phyloP scores from a whole-genome alignment of 164 flowering plant species.

The Echeveria elegans region DNA sequence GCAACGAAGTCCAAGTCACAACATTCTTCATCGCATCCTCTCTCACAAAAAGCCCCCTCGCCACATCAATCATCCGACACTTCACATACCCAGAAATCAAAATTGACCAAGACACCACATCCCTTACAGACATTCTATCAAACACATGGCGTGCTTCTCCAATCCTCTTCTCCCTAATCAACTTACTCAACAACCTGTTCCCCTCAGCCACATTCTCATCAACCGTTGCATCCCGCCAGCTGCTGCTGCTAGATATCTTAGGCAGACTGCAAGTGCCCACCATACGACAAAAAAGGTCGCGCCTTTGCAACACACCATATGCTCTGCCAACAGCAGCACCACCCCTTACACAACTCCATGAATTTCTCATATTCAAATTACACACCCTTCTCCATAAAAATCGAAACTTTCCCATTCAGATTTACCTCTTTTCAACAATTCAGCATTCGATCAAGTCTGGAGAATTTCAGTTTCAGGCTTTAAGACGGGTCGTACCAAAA shows the following conservation, averaged over 20 bases:
- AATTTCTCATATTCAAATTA: background rate
- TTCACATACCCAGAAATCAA: slow-evolving; percentile 24
- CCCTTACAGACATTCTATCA: slow-evolving; percentile 26
- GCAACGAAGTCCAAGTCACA: slow-evolving; percentile 30
- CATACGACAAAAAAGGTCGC: background rate
- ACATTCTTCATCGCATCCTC: slow-evolving; percentile 23
- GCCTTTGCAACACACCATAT: background rate
- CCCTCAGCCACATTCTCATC: slow-evolving; percentile 14
- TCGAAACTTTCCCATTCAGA: background rate
- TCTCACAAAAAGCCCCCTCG: slow-evolving; percentile 23
- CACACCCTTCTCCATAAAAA: background rate
- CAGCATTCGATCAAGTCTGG: too few species aligned
- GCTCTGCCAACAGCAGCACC: background rate
- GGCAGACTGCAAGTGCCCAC: background rate
- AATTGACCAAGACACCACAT: slow-evolving; percentile 25
- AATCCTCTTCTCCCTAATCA: slow-evolving; percentile 19
- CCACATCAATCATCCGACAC: slow-evolving; percentile 24
- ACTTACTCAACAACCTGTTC: slow-evolving; percentile 20
- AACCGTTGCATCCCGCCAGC: slow-evolving; percentile 13
- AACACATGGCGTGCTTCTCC: slow-evolving; percentile 23
- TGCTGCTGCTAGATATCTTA: background rate
- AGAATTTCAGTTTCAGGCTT: too few species aligned
- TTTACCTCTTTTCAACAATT: background rate
- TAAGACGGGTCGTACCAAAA: too few species aligned
- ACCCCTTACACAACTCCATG: background rate